phyloP scores from a whole-genome alignment of 2,329 filamentous ascomycete genomes.

The Ophiocordyceps camponoti-floridani region DNA sequence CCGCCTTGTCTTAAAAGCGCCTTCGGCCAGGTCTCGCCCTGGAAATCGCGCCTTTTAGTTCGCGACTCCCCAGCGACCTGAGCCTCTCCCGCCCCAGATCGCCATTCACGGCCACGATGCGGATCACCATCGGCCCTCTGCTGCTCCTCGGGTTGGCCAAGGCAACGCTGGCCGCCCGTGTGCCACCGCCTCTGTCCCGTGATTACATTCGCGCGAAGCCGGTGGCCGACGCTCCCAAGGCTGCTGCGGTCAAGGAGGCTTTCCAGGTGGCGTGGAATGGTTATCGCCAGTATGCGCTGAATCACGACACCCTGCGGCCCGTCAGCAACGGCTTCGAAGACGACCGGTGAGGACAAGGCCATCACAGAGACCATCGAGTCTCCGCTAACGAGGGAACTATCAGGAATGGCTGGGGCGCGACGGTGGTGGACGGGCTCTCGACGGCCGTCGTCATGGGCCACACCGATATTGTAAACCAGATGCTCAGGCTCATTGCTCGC shows the following conservation, averaged over 20 bases:
- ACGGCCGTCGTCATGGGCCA: slow-evolving; percentile 67
- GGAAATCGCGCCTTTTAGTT: background rate
- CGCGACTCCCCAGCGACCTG: background rate
- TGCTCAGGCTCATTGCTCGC: slow-evolving; percentile 49
- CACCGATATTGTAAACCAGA: slow-evolving; percentile 46
- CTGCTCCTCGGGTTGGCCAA: slow-evolving; percentile 3
- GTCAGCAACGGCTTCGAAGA: slow-evolving; percentile 46
- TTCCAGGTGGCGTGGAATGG: slow-evolving; percentile 57
- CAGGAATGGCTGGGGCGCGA: slow-evolving; percentile 75
- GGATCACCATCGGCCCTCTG: slow-evolving; percentile 1
- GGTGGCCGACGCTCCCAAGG: slow-evolving; percentile 20
- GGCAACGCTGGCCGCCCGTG: slow-evolving; percentile 1
- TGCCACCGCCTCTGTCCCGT: no score
- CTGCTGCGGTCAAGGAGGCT: slow-evolving; percentile 45
- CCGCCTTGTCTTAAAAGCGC: slow-evolving; percentile 1
- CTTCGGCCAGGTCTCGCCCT: background rate
- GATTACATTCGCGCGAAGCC: background rate
- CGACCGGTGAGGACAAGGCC: slow-evolving; percentile 37
- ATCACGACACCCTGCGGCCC: slow-evolving; percentile 58
- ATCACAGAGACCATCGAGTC: background rate
- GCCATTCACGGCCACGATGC: slow-evolving; percentile 2
- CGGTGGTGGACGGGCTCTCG: slow-evolving; percentile 61
- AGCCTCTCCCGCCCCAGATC: background rate
- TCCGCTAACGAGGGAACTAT: background rate
- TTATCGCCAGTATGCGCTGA: slow-evolving; percentile 58